Base-by-base conservation (phyloP, 148 eudicot genomes). In the Silene latifolia region DNA sequence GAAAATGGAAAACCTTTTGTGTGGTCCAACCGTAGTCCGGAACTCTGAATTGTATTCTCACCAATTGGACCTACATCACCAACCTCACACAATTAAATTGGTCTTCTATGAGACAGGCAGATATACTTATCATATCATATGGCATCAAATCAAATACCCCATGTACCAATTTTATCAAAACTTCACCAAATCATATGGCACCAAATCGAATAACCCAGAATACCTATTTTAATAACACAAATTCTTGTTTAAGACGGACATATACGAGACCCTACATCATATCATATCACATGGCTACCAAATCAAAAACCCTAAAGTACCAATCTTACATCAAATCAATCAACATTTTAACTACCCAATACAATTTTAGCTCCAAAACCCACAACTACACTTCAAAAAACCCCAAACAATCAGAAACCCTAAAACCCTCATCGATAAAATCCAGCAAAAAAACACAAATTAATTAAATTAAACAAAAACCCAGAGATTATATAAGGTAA, bases 1-100 rank as follows among this genome's bases (percentile, higher is more conserved):
- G 89, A 80, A 92, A 92, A 85, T 94, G 98, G 78, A 94, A 94
- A 79, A 94, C 98, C 82, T 94, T 94, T 83, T 94, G 98, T 47
- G 98, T 94, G n/a, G 98, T 94, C 96, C 97, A 92, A 69, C 98
- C 98, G 77, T 94, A 94, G 77, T 94, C 98, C 0, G 98, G 98
- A 73, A 94, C 97, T 88, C 98, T 92, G 79, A 84, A 67, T 62
- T 94, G 98, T 85, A 94, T 94, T 84, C 98, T 86, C 20, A 84
- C 83, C 89, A 94, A 81, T 92, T 94, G 98, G 42, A 92, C 92
- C 98, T 94, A 83, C 66, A 73, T 47, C 69, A 75, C 74, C 74
- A 74, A 74, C 18, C 63, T 10, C 35, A 42, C 65, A 17, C 27
- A 54, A 63, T 71, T 46, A 70, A 61, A 27, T 47, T 14, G 14